A percentile compares a stretch with the other conserved stretches of the same genome.
Evolutionary conservation across 2,329 filamentous ascomycete genomes (phyloP).

Genomic region (Microdochium trichocladiopsis): DNA sequence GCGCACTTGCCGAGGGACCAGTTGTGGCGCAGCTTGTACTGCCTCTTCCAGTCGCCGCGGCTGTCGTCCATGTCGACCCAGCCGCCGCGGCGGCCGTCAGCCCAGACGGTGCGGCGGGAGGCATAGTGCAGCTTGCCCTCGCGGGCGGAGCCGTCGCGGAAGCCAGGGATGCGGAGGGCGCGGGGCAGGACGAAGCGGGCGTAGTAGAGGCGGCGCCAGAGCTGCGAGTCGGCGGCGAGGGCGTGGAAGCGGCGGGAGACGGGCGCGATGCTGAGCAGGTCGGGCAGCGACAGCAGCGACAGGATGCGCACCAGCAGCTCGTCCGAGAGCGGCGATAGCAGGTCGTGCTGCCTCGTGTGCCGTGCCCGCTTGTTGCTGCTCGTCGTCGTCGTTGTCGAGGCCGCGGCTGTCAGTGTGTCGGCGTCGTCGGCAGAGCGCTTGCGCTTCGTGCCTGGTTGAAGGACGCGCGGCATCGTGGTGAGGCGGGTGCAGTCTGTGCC

Average conservation of each 20-base stretch:
- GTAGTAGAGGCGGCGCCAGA: constrained; percentile 91
- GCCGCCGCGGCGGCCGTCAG: constrained; percentile 35
- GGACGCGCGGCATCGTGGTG: no score
- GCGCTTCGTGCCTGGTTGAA: background rate
- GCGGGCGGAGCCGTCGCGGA: constrained; percentile 30
- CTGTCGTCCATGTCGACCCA: constrained; percentile 44
- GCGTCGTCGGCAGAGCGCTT: background rate
- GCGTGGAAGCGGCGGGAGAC: constrained; percentile 70
- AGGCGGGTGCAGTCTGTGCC: no score
- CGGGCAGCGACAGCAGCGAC: constrained; percentile 62
- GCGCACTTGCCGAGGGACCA: constrained; percentile 80
- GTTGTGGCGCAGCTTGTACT: constrained; percentile 85
- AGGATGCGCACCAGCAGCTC: constrained; percentile 83
- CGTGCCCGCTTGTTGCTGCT: constrained; percentile 39
- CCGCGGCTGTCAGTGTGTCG: constrained; percentile 4
- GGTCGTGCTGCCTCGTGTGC: constrained; percentile 37
- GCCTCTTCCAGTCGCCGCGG: constrained; percentile 74
- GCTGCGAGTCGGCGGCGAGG: constrained; percentile 72
- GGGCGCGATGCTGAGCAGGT: constrained; percentile 55
- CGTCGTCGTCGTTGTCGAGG: constrained; percentile 6
- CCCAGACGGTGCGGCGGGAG: constrained; percentile 35
- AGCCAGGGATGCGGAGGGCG: constrained; percentile 66
- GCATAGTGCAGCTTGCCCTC: constrained; percentile 35
- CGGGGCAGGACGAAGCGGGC: constrained; percentile 78
- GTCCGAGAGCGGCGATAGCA: constrained; percentile 70